Conservation (phyloP, 805 yeast species). For the Starmerella sirachaensis region DNA sequence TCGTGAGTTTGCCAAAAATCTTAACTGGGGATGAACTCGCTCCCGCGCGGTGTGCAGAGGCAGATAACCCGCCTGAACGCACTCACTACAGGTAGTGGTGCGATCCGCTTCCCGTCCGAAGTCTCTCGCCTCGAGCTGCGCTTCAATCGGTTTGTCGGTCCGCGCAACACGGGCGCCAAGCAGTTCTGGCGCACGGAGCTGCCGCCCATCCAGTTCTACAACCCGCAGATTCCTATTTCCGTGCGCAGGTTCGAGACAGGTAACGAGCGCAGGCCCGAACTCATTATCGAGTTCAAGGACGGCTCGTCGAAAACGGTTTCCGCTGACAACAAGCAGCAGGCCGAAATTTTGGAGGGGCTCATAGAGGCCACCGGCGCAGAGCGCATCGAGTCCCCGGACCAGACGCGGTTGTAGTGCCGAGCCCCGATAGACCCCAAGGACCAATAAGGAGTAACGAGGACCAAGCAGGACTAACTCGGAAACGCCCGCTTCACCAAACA, state of each 20-base stretch:
- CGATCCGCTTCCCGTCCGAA: conserved; percentile 22
- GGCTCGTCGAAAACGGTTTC: conserved; percentile 37
- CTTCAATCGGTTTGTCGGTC: conserved; percentile 18
- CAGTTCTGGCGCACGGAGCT: conserved; percentile 64
- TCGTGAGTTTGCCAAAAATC: not conserved
- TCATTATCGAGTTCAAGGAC: conserved; percentile 33
- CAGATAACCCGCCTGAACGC: conserved; percentile 24
- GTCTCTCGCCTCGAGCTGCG: conserved; percentile 22
- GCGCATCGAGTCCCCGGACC: conserved; percentile 30
- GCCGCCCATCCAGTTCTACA: conserved; percentile 72
- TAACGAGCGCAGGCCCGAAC: conserved; percentile 33
- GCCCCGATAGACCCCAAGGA: too few relatives aligned
- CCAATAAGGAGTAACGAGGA: not conserved
- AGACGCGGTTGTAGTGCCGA: conserved; percentile 10
- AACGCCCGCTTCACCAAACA: not conserved
- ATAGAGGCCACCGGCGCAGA: conserved; percentile 42
- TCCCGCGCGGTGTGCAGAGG: conserved; percentile 23
- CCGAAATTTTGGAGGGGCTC: conserved; percentile 47
- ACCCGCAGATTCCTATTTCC: conserved; percentile 53
- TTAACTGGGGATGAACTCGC: conserved; percentile 3
- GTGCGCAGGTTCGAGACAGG: conserved; percentile 44
- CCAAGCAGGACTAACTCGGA: not conserved
- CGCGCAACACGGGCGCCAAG: conserved; percentile 28
- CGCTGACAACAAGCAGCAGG: conserved; percentile 39
- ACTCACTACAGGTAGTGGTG: conserved; percentile 26